Evolutionary conservation across 345 rosid genomes (phyloP).

Genomic region (Arabis hirsuta): DNA sequence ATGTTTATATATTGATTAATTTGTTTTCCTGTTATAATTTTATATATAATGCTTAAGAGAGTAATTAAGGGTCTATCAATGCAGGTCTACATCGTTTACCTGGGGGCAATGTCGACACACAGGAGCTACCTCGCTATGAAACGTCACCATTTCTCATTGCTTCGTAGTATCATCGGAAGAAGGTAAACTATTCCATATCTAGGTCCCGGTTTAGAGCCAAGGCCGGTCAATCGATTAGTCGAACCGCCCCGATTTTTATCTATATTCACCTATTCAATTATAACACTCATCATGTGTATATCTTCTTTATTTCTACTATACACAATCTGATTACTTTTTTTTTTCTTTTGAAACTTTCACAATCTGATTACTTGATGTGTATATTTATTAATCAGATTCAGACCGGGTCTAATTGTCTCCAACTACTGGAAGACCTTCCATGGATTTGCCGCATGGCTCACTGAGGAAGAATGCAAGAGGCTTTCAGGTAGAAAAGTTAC

Average conservation of each 20-base stretch:
- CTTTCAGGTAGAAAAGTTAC: conserved; percentile 14
- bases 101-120: conserved; percentile 28
- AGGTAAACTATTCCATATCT: conserved; percentile 16
- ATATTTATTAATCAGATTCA: conserved; percentile 20
- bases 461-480: conserved; percentile 33
- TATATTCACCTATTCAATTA: neutral
- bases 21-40: neutral
- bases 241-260: too few species aligned
- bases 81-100: conserved; percentile 30
- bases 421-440: conserved; percentile 22
- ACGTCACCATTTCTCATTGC: conserved; percentile 20
- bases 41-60: neutral
- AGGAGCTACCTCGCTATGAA: neutral
- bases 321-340: neutral
- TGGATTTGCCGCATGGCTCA: conserved; percentile 39
- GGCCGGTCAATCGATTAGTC: too few species aligned
- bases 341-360: neutral
- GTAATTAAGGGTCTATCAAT: neutral
- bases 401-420: conserved; percentile 19
- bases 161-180: conserved; percentile 19
- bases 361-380: conserved; percentile 10
- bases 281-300: neutral
- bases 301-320: neutral
- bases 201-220: neutral
- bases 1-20: neutral